phyloP scores from a whole-genome alignment of 2,329 filamentous ascomycete species.

The Aspergillus spinulosporus region DNA sequence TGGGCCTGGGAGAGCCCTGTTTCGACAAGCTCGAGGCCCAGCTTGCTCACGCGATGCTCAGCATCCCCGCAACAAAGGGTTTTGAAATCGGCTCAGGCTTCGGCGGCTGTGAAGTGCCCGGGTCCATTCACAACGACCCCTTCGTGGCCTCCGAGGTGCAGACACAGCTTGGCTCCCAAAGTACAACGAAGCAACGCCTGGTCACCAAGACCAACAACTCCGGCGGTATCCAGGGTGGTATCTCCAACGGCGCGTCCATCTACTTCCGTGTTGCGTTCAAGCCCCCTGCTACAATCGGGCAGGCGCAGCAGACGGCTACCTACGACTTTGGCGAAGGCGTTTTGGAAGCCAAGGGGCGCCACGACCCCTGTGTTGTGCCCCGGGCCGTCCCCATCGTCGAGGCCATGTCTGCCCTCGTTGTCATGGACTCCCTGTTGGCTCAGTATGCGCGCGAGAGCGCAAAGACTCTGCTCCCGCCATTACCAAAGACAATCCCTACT shows the following conservation, averaged over 20 bases:
- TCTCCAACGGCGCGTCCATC: conserved; percentile 88
- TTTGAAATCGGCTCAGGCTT: conserved; percentile 97
- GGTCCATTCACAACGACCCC: conserved; percentile 88
- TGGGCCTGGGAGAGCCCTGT: conserved; percentile 85
- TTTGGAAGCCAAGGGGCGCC: conserved; percentile 86
- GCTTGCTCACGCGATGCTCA: conserved; percentile 91
- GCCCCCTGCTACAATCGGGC: conserved; percentile 87
- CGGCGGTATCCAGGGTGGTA: conserved; percentile 92
- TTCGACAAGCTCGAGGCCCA: conserved; percentile 95
- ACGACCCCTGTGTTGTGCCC: conserved; percentile 91
- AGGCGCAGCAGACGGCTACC: conserved; percentile 78
- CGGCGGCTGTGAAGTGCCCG: conserved; percentile 78
- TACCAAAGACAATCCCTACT: conserved; percentile 39
- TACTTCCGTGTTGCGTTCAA: conserved; percentile 98
- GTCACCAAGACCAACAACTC: conserved; percentile 93
- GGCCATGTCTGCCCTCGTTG: conserved; percentile 82
- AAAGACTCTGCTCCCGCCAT: conserved; percentile 48
- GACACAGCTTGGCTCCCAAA: conserved; percentile 20
- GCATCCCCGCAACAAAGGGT: conserved; percentile 90
- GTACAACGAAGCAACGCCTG: conserved; percentile 55
- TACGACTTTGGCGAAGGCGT: conserved; percentile 76
- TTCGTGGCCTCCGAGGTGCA: conserved; percentile 61
- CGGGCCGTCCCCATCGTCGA: conserved; percentile 73
- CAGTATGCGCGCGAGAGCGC: conserved; percentile 66
- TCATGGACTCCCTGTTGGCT: conserved; percentile 83